Evolutionary conservation across 352 stramenopile genomes (phyloP).

Genomic region (Phytophthora colocasiae): DNA sequence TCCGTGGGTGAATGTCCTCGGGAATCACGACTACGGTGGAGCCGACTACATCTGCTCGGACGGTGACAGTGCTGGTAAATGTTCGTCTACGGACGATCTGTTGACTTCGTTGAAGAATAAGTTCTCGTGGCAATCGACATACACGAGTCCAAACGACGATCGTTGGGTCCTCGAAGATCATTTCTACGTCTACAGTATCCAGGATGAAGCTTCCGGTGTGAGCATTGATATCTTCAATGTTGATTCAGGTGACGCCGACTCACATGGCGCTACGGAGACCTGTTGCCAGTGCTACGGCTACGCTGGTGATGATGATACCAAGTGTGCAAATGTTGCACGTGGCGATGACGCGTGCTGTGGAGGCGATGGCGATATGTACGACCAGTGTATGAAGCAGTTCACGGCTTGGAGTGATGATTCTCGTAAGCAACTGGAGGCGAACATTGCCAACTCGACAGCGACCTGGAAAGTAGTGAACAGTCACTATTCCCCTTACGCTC

Average conservation of each 20-base stretch:
- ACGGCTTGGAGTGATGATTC: slow-evolving; percentile 54
- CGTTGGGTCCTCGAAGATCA: slow-evolving; percentile 58
- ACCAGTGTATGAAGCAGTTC: slow-evolving; percentile 48
- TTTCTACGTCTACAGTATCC: slow-evolving; percentile 55
- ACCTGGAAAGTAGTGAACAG: slow-evolving; percentile 73
- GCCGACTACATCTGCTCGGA: slow-evolving; percentile 60
- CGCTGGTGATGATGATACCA: slow-evolving; percentile 40
- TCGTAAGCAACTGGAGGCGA: slow-evolving; percentile 38
- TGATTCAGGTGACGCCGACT: slow-evolving; percentile 57
- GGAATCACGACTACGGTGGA: slow-evolving; percentile 73
- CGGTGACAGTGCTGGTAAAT: slow-evolving; percentile 30
- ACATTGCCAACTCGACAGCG: slow-evolving; percentile 55
- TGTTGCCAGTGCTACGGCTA: slow-evolving; percentile 71
- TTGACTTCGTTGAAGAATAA: slow-evolving; percentile 41
- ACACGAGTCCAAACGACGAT: slow-evolving; percentile 59
- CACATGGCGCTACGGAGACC: slow-evolving; percentile 50
- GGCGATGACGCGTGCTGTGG: slow-evolving; percentile 45
- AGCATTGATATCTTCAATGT: slow-evolving; percentile 68
- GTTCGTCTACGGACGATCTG: slow-evolving; percentile 27
- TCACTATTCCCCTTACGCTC: slow-evolving; percentile 62
- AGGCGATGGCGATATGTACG: slow-evolving; percentile 46
- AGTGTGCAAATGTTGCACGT: slow-evolving; percentile 46
- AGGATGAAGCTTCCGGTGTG: slow-evolving; percentile 40
- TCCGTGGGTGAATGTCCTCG: slow-evolving; percentile 68
- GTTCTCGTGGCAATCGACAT: slow-evolving; percentile 53